Evolutionary conservation across 257 asterid species (phyloP).

Genomic region (Plantago elongata): DNA sequence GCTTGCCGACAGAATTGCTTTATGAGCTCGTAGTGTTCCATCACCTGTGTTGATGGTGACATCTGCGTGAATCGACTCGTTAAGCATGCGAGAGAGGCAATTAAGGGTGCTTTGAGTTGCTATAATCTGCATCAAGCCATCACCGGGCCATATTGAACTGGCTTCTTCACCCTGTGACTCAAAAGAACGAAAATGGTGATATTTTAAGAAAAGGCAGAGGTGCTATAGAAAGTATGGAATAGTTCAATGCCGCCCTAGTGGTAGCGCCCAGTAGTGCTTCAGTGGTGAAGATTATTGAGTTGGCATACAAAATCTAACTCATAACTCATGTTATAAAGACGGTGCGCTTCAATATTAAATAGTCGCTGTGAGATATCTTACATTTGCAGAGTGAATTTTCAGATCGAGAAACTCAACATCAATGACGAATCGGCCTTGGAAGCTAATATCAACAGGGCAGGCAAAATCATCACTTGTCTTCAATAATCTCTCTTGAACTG

Average conservation of each 20-base stretch:
- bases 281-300: too few relatives aligned
- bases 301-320: too few relatives aligned
- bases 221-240: neutral
- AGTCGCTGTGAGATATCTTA: slow-evolving; percentile 31
- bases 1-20: slow-evolving; percentile 75
- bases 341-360: neutral
- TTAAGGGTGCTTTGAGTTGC: slow-evolving; percentile 61
- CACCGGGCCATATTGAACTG: slow-evolving; percentile 64
- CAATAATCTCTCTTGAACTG: slow-evolving; percentile 78
- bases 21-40: slow-evolving; percentile 68
- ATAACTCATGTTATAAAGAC: neutral
- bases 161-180: slow-evolving; percentile 65
- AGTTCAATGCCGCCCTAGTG: neutral
- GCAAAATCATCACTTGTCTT: slow-evolving; percentile 81
- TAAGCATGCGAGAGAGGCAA: slow-evolving; percentile 79
- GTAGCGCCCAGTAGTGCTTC: too few relatives aligned
- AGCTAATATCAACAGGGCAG: slow-evolving; percentile 62
- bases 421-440: slow-evolving; percentile 61
- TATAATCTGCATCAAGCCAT: slow-evolving; percentile 40
- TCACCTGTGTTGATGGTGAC: slow-evolving; percentile 74
- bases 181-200: slow-evolving; percentile 13
- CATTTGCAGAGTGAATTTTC: slow-evolving; percentile 53
- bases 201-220: neutral
- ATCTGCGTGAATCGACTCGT: slow-evolving; percentile 68
- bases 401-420: slow-evolving; percentile 91